These are phyloP conservation scores for Oligophagozyma castellii DNA, from an alignment of 1,139 yeast species.

Conservation along the genomic window DNA sequence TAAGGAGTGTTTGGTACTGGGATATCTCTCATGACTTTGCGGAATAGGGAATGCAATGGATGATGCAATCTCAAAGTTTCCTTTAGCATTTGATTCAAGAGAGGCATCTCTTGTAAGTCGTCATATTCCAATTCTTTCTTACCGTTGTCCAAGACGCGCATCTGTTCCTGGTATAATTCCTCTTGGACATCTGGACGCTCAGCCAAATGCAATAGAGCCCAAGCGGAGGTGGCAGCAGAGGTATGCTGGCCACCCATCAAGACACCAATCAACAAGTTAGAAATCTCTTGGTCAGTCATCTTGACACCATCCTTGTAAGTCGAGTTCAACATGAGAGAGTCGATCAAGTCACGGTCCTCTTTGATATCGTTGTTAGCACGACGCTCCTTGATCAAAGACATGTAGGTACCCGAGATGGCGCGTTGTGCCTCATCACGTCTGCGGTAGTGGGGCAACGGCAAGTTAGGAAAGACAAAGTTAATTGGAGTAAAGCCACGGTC, in stretches of 20 bases:
- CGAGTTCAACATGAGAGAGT: slow-evolving; percentile 67
- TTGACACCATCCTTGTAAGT: slow-evolving; percentile 85
- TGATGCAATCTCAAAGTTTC: slow-evolving; percentile 92
- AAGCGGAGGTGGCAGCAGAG: slow-evolving; percentile 88
- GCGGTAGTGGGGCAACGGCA: slow-evolving; percentile 79
- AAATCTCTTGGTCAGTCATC: slow-evolving; percentile 93
- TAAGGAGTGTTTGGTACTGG: slow-evolving; percentile 69
- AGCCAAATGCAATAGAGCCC: slow-evolving; percentile 86
- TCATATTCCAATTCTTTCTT: slow-evolving; percentile 62
- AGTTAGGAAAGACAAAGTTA: slow-evolving; percentile 86
- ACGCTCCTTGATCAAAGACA: slow-evolving; percentile 63
- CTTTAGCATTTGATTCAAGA: slow-evolving; percentile 69
- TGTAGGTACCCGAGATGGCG: slow-evolving; percentile 65
- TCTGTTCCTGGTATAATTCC: slow-evolving; percentile 62
- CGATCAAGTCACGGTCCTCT: slow-evolving; percentile 78
- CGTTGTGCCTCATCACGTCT: slow-evolving; percentile 81
- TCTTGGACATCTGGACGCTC: slow-evolving; percentile 76
- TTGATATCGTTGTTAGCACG: slow-evolving; percentile 63
- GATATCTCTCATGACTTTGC: slow-evolving; percentile 71
- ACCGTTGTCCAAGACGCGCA: slow-evolving; percentile 43
- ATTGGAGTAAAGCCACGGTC: slow-evolving; percentile 96
- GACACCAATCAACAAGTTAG: slow-evolving; percentile 85
- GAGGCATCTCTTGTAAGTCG: slow-evolving; percentile 65
- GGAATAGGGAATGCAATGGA: slow-evolving; percentile 91
- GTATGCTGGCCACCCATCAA: slow-evolving; percentile 99